Percentiles rank a stretch among this genome's conserved stretches.
phyloP scores from a whole-genome alignment of 768 basidiomycete species.

The Boletus sp. region DNA sequence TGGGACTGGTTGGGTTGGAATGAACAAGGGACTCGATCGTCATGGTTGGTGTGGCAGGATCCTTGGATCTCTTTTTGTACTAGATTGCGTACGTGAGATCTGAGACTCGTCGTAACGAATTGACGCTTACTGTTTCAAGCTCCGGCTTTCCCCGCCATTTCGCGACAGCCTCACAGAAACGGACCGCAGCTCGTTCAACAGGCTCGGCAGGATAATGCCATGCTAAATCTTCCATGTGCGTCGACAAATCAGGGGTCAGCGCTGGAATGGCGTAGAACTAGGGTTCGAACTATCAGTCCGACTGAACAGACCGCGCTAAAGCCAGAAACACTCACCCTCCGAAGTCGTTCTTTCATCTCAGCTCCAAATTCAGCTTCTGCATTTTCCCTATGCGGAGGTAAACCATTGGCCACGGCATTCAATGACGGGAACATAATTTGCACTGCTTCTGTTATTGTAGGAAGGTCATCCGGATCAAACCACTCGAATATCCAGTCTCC shows the following conservation, averaged over 20 bases:
- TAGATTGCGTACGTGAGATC: conserved; percentile 34
- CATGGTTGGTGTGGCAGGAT: conserved; percentile 40
- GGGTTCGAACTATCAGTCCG: conserved; percentile 6
- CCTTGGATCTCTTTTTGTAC: conserved; percentile 55
- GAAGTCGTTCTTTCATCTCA: conserved; percentile 72
- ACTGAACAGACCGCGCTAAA: not conserved
- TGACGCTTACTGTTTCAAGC: conserved; percentile 60
- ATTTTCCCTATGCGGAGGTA: conserved; percentile 37
- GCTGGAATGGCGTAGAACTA: conserved; percentile 79
- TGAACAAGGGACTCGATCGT: conserved; percentile 67
- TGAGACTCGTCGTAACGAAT: not conserved
- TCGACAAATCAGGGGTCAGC: conserved; percentile 70
- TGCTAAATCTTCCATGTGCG: conserved; percentile 69
- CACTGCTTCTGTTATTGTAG: conserved; percentile 61
- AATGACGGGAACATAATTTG: conserved; percentile 67
- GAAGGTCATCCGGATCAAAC: conserved; percentile 77
- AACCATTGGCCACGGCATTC: conserved; percentile 26
- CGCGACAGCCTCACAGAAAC: conserved; percentile 80
- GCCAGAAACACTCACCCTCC: conserved; percentile 50
- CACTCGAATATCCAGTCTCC: conserved; percentile 45
- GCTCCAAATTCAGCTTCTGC: conserved; percentile 70
- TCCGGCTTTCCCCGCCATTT: conserved; percentile 86
- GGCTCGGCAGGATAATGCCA: conserved; percentile 82
- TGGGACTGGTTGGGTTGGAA: conserved; percentile 65
- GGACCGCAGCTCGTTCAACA: conserved; percentile 71